phyloP scores from a whole-genome alignment of 352 stramenopile genomes.

The Phytophthora pseudosyringae region DNA sequence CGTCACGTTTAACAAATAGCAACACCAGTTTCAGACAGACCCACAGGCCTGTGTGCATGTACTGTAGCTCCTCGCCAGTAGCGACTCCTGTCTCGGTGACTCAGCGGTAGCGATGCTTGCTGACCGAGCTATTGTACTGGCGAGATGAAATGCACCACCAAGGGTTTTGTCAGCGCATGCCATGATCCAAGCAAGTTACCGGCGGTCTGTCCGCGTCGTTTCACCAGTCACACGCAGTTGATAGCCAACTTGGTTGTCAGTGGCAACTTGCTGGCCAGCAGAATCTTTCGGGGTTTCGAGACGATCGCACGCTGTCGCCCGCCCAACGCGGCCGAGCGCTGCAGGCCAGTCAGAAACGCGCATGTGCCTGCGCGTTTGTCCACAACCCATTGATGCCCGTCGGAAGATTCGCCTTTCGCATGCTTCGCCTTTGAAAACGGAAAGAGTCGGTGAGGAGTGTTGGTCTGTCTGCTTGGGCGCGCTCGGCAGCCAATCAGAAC shows the following conservation, averaged over 20 bases:
- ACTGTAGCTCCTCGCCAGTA: no score
- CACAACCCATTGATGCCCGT: constrained; percentile 23
- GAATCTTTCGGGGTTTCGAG: neutral
- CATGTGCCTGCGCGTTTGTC: constrained; percentile 12
- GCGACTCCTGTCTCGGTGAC: no score
- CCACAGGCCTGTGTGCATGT: no score
- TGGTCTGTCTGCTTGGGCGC: constrained; percentile 9
- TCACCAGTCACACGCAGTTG: neutral
- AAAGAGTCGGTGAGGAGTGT: constrained; percentile 12
- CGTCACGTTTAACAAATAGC: no score
- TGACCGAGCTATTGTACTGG: neutral
- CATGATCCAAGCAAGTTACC: neutral
- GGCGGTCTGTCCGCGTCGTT: neutral
- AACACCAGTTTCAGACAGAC: no score
- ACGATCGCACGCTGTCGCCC: neutral
- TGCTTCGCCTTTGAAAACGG: constrained; percentile 2
- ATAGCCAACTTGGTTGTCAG: no score
- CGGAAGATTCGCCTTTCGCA: constrained; percentile 14
- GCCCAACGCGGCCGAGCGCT: neutral
- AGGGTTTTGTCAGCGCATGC: neutral
- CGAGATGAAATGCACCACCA: neutral
- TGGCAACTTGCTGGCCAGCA: neutral
- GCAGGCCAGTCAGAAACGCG: constrained; percentile 5
- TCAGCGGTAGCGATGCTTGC: neutral
- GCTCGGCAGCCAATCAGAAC: constrained; percentile 20